Conservation (phyloP, 75 land plant species). For the Isoetes taiwanensis region DNA sequence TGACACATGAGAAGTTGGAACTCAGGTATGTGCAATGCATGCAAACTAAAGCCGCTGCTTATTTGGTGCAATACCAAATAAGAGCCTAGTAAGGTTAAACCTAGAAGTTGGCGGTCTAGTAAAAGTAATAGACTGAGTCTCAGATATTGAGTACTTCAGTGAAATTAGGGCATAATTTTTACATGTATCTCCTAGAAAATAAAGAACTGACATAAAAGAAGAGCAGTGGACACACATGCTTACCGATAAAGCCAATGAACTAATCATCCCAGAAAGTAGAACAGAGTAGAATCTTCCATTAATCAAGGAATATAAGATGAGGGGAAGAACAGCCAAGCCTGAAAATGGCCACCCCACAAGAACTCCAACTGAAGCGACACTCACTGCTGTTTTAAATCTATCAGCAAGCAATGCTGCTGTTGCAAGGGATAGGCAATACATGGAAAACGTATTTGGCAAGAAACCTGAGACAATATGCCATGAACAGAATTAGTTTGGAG, state of each 20-base stretch:
- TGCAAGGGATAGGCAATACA: conserved; percentile 82
- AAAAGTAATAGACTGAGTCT: too few relatives aligned
- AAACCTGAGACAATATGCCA: conserved; percentile 74
- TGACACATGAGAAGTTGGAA: too few relatives aligned
- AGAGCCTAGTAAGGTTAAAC: too few relatives aligned
- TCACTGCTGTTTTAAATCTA: conserved; percentile 44
- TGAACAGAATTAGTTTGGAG: too few relatives aligned
- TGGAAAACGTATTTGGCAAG: conserved; percentile 89
- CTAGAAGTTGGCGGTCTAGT: too few relatives aligned
- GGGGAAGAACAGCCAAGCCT: conserved; percentile 60
- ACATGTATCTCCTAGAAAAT: too few relatives aligned
- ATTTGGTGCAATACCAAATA: too few relatives aligned
- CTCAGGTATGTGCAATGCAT: too few relatives aligned
- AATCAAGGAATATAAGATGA: conserved; percentile 47
- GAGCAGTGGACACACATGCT: conserved; percentile 26
- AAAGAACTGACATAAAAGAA: too few relatives aligned
- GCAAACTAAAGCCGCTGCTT: too few relatives aligned
- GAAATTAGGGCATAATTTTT: too few relatives aligned
- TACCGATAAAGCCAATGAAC: conserved; percentile 55
- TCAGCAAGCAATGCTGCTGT: conserved; percentile 62
- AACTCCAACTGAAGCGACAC: conserved; percentile 65
- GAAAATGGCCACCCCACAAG: conserved; percentile 99
- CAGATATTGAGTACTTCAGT: too few relatives aligned
- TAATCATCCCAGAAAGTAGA: conserved; percentile 44
- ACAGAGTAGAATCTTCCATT: conserved; percentile 38